These are phyloP conservation scores for Smallanthus sonchifolius DNA, from an alignment of 129 eudicot genomes.

Conservation along the genomic window DNA sequence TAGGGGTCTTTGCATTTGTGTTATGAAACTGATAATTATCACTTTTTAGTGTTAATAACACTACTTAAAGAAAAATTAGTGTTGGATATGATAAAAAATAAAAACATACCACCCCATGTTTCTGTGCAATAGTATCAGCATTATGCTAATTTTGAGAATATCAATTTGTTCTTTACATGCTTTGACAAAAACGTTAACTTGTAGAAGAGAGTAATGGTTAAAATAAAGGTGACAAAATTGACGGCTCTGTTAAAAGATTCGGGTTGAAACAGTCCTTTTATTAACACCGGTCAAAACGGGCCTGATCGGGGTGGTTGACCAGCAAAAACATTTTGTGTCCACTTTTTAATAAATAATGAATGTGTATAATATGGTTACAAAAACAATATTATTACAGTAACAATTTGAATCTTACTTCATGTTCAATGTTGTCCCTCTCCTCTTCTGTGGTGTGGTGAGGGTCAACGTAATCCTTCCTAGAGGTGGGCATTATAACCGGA, in stretches of 20 bases:
- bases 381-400: neutral
- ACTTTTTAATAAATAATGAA: neutral
- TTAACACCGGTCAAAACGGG: neutral
- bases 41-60: too few species aligned
- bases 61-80: too few species aligned
- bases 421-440: constrained; percentile 94
- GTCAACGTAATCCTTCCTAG: constrained; percentile 87
- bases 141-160: constrained; percentile 66
- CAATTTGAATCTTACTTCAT: constrained; percentile 61
- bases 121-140: constrained; percentile 88
- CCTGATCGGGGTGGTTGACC: neutral
- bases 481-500: too few species aligned
- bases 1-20: neutral
- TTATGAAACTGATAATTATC: too few species aligned
- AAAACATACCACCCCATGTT: constrained; percentile 88
- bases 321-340: neutral
- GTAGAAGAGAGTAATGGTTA: constrained; percentile 22
- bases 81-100: too few species aligned
- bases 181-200: constrained; percentile 80
- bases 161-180: constrained; percentile 91
- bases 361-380: neutral
- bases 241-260: neutral
- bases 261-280: neutral
- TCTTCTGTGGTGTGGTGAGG: constrained; percentile 85
- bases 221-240: too few species aligned